phyloP scores from a whole-genome alignment of 2,329 filamentous ascomycete species.

The Graphilbum fragrans region DNA sequence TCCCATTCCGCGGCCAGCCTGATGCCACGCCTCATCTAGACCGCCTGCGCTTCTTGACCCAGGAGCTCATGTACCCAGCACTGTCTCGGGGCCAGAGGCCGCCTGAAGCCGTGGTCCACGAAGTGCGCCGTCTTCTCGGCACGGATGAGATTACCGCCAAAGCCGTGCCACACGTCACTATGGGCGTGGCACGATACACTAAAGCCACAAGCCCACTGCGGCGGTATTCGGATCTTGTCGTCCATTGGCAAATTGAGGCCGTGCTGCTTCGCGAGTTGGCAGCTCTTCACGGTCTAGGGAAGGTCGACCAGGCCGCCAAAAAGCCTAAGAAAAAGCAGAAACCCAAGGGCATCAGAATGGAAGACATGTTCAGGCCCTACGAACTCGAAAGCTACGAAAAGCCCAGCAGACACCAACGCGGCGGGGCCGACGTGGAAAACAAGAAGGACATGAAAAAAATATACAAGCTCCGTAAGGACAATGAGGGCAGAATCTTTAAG shows the following conservation, averaged over 20 bases:
- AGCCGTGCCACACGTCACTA: conserved; percentile 41
- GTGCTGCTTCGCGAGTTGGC: conserved; percentile 33
- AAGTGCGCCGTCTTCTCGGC: conserved; percentile 30
- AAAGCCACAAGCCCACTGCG: conserved; percentile 57
- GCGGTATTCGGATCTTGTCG: conserved; percentile 48
- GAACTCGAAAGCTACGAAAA: no score
- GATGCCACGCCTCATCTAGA: conserved; percentile 25
- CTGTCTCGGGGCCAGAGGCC: conserved; percentile 22
- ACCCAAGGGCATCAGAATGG: not conserved
- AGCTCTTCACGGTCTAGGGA: conserved; percentile 1
- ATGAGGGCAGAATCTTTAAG: not conserved
- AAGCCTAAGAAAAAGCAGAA: not conserved
- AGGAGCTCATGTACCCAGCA: conserved; percentile 25
- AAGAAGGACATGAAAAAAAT: not conserved
- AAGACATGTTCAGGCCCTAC: no score
- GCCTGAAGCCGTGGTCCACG: conserved; percentile 17
- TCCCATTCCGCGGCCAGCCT: conserved; percentile 44
- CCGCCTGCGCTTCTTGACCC: conserved; percentile 23
- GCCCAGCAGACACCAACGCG: no score
- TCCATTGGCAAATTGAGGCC: conserved; percentile 55
- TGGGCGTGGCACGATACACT: conserved; percentile 48
- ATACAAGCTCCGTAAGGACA: no score
- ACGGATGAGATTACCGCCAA: conserved; percentile 37
- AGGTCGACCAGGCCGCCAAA: not conserved
- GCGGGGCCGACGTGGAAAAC: not conserved